Percentiles rank a stretch among this genome's conserved stretches.
Conservation (phyloP, 495 filamentous ascomycete species). For the Niebla homalea region DNA sequence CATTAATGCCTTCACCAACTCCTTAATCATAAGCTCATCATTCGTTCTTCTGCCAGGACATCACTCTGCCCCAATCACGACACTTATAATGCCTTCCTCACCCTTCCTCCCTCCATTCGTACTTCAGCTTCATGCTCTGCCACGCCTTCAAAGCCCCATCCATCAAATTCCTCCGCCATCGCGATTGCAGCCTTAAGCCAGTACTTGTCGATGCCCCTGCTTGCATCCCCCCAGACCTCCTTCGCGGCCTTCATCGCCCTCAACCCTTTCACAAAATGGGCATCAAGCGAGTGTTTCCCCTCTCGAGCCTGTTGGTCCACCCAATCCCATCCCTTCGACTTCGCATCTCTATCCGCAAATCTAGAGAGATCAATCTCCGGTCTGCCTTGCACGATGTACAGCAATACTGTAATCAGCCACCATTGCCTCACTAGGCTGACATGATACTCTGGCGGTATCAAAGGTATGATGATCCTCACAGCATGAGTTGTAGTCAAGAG, state of each 20-base stretch:
- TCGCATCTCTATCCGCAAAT: slow-evolving; percentile 45
- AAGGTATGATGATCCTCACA: slow-evolving; percentile 67
- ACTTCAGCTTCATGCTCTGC: slow-evolving; percentile 88
- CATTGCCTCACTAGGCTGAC: slow-evolving; percentile 63
- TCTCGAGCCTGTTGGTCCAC: slow-evolving; percentile 55
- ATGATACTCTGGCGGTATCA: slow-evolving; percentile 61
- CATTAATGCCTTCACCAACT: no score
- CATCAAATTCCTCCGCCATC: slow-evolving; percentile 58
- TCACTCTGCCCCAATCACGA: no score
- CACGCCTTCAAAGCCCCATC: slow-evolving; percentile 40
- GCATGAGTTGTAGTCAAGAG: slow-evolving; percentile 76
- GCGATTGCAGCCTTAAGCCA: slow-evolving; percentile 63
- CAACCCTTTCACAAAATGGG: slow-evolving; percentile 73
- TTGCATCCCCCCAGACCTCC: slow-evolving; percentile 68
- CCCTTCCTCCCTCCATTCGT: no score
- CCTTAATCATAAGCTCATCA: no score
- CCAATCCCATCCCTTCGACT: slow-evolving; percentile 62
- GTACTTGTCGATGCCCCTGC: slow-evolving; percentile 34
- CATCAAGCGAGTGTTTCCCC: slow-evolving; percentile 50
- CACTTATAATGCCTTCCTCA: no score
- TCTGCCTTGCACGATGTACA: slow-evolving; percentile 63
- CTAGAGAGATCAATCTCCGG: slow-evolving; percentile 48
- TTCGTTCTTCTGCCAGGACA: no score
- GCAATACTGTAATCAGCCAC: slow-evolving; percentile 69
- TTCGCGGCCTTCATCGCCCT: slow-evolving; percentile 62